Conservation (phyloP, 2,329 filamentous ascomycete species). For the Gaeumannomyces sp. region DNA sequence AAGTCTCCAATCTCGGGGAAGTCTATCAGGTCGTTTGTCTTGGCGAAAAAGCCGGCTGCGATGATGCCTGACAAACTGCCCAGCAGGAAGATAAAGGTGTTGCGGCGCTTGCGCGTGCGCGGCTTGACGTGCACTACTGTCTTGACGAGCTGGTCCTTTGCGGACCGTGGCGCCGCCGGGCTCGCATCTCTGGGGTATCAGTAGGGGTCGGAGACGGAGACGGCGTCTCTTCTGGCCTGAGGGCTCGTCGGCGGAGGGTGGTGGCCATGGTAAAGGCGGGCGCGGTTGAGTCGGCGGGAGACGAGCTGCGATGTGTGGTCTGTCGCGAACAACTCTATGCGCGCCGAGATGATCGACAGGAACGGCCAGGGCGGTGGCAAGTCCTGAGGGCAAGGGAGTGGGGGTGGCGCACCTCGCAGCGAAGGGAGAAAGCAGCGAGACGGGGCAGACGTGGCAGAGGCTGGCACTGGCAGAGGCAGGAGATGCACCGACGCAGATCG, state of each 20-base stretch:
- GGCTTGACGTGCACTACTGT: slow-evolving; percentile 34
- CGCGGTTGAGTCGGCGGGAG: not conserved
- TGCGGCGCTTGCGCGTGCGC: slow-evolving; percentile 63
- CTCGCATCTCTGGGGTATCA: slow-evolving; percentile 12
- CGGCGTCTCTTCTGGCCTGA: slow-evolving; percentile 17
- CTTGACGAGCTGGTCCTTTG: slow-evolving; percentile 29
- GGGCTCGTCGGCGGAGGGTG: slow-evolving; percentile 21
- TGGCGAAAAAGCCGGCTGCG: slow-evolving; percentile 84
- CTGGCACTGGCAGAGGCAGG: too few species aligned
- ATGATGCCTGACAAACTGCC: slow-evolving; percentile 87
- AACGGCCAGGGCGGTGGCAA: too few species aligned
- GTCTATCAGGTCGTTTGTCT: slow-evolving; percentile 82
- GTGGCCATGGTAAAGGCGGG: slow-evolving; percentile 17
- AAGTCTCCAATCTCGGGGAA: slow-evolving; percentile 64
- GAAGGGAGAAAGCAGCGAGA: too few species aligned
- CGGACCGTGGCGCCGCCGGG: slow-evolving; percentile 18
- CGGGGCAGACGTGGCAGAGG: too few species aligned
- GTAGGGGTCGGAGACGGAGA: slow-evolving; percentile 24
- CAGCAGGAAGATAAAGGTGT: slow-evolving; percentile 76
- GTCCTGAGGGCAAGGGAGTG: too few species aligned
- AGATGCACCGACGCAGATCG: too few species aligned
- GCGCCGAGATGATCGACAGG: too few species aligned
- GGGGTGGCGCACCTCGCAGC: too few species aligned
- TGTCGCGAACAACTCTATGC: too few species aligned
- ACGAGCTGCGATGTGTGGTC: too few species aligned